Base-by-base conservation (phyloP, 371 early-diverging fungal genomes). In the Haplosporangium sp. region DNA sequence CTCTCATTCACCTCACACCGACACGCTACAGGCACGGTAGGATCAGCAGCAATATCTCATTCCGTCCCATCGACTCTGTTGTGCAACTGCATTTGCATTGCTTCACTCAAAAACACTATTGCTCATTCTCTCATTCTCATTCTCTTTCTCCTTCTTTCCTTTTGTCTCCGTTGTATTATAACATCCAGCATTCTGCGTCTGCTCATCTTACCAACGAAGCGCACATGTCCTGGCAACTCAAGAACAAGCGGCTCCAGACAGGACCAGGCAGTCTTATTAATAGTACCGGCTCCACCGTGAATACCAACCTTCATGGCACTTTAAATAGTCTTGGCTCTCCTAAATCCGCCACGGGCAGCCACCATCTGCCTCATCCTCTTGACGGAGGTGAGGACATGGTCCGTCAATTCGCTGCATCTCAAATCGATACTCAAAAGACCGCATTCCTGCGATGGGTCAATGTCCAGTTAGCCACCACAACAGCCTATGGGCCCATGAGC, bases 361-460 rank as follows among this genome's bases (percentile, higher is more conserved):
- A n/a, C 29, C 64, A 60, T 52, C 59, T 65, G 23, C 37, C 56
- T 18, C 40, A 46, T 47, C 73, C 62, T 62, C 63, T 67, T 20
- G 77, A 77, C 54, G 45, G 62, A 0, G 43, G 62, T 29, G 79
- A 77, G 13, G 79, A 77, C 60, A 52, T 61, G 48, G 64, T 77
- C 57, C 73, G 80, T 36, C 69, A 69, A 59, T 58, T 59, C 21
- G 68, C 67, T 4, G 67, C 69, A n/a, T 72, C 73, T 18, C 73
- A 79, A 37, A 79, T 54, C 38, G 87, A 86, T 47, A 89, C 92
- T 45, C 94, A 95, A 71, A 89, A 88, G 62, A 90, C 90, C 29
- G 89, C 95, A 42, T 90, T 95, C 61, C 92, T 92, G 29, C 91
- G 90, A 46, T 95, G 95, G 95, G 86, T 93, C 67, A 95, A 95